These are phyloP conservation scores for Parvularia atlantis DNA, from an alignment of 78 protist genomes.

Conservation along the genomic window DNA sequence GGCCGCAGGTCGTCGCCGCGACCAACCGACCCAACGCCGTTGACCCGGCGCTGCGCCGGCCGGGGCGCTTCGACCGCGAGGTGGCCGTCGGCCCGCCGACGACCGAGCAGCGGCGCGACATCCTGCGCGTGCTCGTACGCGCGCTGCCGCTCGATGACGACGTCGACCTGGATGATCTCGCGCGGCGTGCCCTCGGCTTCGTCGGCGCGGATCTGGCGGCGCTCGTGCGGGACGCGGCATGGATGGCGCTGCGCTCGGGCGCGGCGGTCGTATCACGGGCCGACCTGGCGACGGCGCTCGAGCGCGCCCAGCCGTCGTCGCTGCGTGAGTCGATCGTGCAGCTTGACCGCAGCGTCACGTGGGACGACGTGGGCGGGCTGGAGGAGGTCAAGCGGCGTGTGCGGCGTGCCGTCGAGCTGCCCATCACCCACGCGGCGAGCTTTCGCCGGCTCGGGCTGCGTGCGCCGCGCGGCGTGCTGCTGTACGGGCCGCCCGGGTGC, in stretches of 20 bases:
- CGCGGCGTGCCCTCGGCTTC: slow-evolving; percentile 60
- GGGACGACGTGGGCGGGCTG: slow-evolving; percentile 91
- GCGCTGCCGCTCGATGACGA: slow-evolving; percentile 11
- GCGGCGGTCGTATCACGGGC: not conserved
- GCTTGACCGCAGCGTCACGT: slow-evolving; percentile 53
- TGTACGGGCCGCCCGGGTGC: slow-evolving; percentile 67
- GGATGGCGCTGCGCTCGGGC: not conserved
- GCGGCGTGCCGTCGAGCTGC: slow-evolving; percentile 8
- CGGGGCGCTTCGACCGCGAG: slow-evolving; percentile 85
- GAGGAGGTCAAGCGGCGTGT: slow-evolving; percentile 47
- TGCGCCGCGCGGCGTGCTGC: slow-evolving; percentile 38
- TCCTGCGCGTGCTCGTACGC: slow-evolving; percentile 35
- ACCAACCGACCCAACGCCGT: slow-evolving; percentile 81
- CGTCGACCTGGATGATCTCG: slow-evolving; percentile 48
- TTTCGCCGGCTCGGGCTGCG: slow-evolving; percentile 16
- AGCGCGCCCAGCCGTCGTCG: not conserved
- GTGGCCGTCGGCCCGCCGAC: slow-evolving; percentile 80
- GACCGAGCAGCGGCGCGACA: not conserved
- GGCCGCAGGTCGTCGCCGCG: slow-evolving; percentile 51
- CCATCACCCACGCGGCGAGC: not conserved
- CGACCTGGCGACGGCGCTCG: not conserved
- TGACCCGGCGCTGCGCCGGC: slow-evolving; percentile 85
- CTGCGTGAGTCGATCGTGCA: not conserved
- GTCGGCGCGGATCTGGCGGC: slow-evolving; percentile 61
- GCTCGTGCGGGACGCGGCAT: slow-evolving; percentile 75